Evolutionary conservation across 495 filamentous ascomycete species (phyloP), one percentile per base, ranked within the genome.

Genomic region (Hypomontagnella monticulosa): DNA sequence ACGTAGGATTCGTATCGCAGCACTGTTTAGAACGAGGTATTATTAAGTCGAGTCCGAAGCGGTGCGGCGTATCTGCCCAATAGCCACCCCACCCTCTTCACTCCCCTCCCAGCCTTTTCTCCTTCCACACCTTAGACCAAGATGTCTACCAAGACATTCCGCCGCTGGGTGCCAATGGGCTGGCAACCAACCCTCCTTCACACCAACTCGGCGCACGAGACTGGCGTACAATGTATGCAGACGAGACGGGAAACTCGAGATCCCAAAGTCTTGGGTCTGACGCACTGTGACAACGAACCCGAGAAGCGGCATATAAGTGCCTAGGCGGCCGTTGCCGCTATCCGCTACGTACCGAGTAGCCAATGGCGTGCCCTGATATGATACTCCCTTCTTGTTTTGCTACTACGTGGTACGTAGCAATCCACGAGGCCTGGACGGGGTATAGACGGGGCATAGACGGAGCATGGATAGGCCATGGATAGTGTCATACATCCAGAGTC

Each of bases 241-340:
- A 47, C 66, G 57, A 51, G 50, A 37, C 60, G 60, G 42, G 66
- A 10, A 69, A 49, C 49, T 53, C 48, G 43, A 19, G 16, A 55
- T 60, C 27, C 66, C 66, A 69, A 72, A 53, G 56, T 61, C 55
- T 63, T 69, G 71, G 71, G 66, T 66, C 71, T 59, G 69, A 71
- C 71, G 69, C 71, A 74, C 71, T 74, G 71, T 74, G 71, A 67
- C 66, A 41, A 63, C 61, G 52, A 60, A 58, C 58, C 62, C 66
- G 64, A 63, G 41, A 40, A 59, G 38, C 57, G 56, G 41, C 33
- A 44, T 57, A 64, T 46, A 63, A 65, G 51, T 57, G 69, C 61
- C 60, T 36, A 67, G 48, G 51, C 62, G 66, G 63, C 44, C 69
- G 50, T 49, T 72, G 53, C 69, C 66, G 66, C 42, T 50, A 64